Conservation (phyloP, 306 rosid genomes). For the Acacia melanoxylon region DNA sequence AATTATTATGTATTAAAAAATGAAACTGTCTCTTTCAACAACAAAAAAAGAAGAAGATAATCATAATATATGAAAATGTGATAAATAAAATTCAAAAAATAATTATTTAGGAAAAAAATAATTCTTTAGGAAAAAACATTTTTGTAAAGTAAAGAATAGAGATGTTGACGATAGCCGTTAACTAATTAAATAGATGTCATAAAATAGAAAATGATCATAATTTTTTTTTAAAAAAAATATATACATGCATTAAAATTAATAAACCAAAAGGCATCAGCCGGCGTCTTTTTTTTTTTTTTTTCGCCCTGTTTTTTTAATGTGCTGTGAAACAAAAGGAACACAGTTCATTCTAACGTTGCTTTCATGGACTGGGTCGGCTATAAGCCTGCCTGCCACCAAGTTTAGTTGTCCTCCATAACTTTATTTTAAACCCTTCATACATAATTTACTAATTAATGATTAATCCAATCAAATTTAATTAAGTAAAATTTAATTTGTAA, state of each 20-base stretch:
- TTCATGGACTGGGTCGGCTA: constrained; percentile 11
- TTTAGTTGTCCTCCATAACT: constrained; percentile 5
- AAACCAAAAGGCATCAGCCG: not conserved
- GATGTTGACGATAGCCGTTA: not conserved
- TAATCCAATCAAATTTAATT: not conserved
- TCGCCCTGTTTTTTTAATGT: too few relatives aligned
- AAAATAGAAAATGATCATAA: not conserved
- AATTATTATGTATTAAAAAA: not conserved
- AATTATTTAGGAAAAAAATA: not conserved
- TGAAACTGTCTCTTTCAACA: not conserved
- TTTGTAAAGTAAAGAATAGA: not conserved
- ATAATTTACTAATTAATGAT: not conserved
- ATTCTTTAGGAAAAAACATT: not conserved
- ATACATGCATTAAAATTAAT: not conserved
- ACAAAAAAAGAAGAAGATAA: not conserved
- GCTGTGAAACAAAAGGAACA: not conserved
- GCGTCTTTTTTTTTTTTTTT: not conserved
- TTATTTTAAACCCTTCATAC: not conserved
- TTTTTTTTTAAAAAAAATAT: too few relatives aligned
- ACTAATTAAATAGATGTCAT: not conserved
- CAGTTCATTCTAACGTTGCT: not conserved
- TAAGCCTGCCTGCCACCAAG: constrained; percentile 22
- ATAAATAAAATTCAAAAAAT: too few relatives aligned
- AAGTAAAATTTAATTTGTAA: not conserved
- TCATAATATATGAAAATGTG: not conserved